phyloP scores from a whole-genome alignment of 73 alveolate species.

The Stentor roeselii region DNA sequence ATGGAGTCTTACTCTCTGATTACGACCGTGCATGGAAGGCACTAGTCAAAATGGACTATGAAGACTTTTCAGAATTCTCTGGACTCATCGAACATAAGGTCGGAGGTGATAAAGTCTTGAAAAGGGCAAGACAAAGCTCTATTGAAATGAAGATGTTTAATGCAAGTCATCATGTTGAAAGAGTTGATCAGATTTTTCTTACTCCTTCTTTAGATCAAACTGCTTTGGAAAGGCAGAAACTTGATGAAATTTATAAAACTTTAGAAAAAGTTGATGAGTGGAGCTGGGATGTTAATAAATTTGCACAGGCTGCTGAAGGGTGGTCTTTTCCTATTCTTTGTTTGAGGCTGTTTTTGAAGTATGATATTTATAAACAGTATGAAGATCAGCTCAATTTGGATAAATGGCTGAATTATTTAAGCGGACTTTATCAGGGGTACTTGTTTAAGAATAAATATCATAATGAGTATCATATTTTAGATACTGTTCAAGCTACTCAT shows the following conservation, averaged over 20 bases:
- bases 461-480: conserved; percentile 49
- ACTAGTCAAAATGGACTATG: background rate
- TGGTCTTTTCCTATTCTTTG: conserved; percentile 6
- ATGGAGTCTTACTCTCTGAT: background rate
- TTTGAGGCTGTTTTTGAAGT: background rate
- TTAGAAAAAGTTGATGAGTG: conserved; percentile 26
- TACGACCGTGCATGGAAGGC: background rate
- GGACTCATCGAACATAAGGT: background rate
- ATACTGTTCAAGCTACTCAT: conserved; percentile 67
- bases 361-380: background rate
- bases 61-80: background rate
- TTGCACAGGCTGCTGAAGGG: background rate
- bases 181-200: background rate
- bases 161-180: background rate
- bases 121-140: conserved; percentile 23
- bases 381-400: conserved; percentile 13
- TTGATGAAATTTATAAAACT: conserved; percentile 22
- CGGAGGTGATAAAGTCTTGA: conserved; percentile 8
- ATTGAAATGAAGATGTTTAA: conserved; percentile 6
- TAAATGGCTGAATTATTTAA: conserved; percentile 27
- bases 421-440: conserved; percentile 42
- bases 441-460: conserved; percentile 59
- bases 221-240: conserved; percentile 13
- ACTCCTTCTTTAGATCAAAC: background rate
- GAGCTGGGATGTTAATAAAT: conserved; percentile 14